Evolutionary conservation across 208 protist genomes (phyloP), one percentile per base, ranked within the genome.

Genomic region (Crithidia expoeki): DNA sequence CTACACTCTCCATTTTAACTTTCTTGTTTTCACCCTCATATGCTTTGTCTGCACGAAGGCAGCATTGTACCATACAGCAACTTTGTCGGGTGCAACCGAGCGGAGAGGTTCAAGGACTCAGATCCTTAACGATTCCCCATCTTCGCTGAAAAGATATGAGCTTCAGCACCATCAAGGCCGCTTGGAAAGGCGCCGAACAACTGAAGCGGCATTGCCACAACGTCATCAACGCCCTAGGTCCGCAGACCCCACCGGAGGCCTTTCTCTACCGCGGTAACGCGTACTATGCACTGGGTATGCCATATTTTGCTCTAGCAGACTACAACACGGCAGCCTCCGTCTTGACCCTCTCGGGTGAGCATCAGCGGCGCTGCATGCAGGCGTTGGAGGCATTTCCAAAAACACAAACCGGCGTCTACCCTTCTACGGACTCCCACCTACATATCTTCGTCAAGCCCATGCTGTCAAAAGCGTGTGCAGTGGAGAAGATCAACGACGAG

Each of bases 181-280:
- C 61, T 7, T 84, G 71, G 79, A 46, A 60, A 12, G 79, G 72
- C n/a, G 84, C 88, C 23, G 67, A 82, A 12, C 71, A 66, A 25
- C 83, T 96, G 1, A 89, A 92, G 75, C 71, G 80, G 11, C 86
- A 93, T 51, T 96, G 91, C 74, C 84, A 88, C 70, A 74, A 80
- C 61, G 77, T 94, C 21, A 94, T 96, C 65, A 84, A 91, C 63
- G 85, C 85, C n/a, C 72, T 96, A 12, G 88, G 91, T 25, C 68
- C 91, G 11, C 60, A 79, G 33, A 88, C 79, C 11, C 88, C 89
- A 23, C 88, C 91, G 2, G 88, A 96, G 74, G 87, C 80, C 0
- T 96, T 96, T 68, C 74, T 96, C 46, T 94, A 83, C 67, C 86
- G 91, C 47, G 91, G 86, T 17, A 94, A 96, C 76, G 91, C 91